These are phyloP conservation scores for Rhododendron henanense DNA, from an alignment of 148 eudicot species.

Conservation along the genomic window DNA sequence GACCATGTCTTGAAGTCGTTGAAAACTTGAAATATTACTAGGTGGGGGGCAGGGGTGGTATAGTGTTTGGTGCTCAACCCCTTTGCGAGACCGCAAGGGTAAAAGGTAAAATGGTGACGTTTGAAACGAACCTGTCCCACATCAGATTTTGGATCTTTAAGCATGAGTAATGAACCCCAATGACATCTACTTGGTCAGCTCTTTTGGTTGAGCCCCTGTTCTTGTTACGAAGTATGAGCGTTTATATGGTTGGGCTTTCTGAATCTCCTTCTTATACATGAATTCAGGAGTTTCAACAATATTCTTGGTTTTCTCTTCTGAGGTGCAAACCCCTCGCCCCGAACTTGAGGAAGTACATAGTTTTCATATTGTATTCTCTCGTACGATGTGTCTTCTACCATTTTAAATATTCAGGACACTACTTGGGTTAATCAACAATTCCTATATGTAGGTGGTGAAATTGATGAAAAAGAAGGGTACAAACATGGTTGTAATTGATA, in stretches of 20 bases:
- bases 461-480: conserved; percentile 95
- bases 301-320: background rate
- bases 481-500: conserved; percentile 53
- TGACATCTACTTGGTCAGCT: background rate
- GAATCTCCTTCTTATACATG: background rate
- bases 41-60: too few species aligned
- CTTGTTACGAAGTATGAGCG: background rate
- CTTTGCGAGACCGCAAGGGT: background rate
- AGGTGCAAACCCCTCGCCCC: background rate
- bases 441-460: conserved; percentile 57
- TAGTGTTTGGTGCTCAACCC: background rate
- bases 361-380: background rate
- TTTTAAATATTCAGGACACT: background rate
- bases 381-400: background rate
- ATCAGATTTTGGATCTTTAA: background rate
- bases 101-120: background rate
- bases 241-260: background rate
- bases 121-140: background rate
- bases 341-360: background rate
- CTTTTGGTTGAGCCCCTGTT: background rate
- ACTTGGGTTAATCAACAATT: background rate
- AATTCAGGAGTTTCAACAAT: background rate
- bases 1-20: background rate
- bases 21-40: background rate
- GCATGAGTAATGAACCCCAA: background rate